These are phyloP conservation scores for Primulina eburnea DNA, from an alignment of 257 asterid species.

Conservation along the genomic window DNA sequence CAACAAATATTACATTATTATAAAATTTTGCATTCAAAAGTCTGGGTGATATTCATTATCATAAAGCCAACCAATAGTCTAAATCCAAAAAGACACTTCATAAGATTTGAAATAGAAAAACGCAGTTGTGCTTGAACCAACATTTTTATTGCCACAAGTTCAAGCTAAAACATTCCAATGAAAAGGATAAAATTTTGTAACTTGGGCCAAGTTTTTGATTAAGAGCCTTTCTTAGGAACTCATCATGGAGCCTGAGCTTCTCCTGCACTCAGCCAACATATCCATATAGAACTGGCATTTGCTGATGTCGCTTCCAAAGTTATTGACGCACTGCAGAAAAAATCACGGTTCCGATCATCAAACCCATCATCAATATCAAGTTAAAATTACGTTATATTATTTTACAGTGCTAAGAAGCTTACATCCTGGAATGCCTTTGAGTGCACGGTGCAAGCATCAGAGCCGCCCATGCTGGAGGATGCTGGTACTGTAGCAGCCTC, in stretches of 20 bases:
- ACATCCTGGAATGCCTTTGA: constrained; percentile 87
- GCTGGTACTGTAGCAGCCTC: constrained; percentile 52
- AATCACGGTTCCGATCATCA: constrained; percentile 23
- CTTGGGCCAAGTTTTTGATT: not conserved
- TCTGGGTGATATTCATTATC: not conserved
- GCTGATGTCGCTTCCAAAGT: constrained; percentile 65
- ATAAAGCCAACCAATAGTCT: not conserved
- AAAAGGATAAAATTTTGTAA: not conserved
- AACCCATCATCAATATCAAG: constrained; percentile 15
- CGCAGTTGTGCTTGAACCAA: not conserved
- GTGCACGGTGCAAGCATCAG: constrained; percentile 66
- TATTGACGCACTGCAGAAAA: constrained; percentile 63
- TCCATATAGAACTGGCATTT: constrained; percentile 90
- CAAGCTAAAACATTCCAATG: not conserved
- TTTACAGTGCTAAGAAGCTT: constrained; percentile 24
- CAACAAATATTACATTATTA: not conserved
- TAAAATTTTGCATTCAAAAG: no score
- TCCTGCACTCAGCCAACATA: constrained; percentile 72
- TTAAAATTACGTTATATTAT: no score
- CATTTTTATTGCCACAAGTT: not conserved
- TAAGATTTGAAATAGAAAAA: not conserved
- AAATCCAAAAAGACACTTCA: not conserved
- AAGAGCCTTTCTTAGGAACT: constrained; percentile 14
- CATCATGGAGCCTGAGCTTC: constrained; percentile 59
- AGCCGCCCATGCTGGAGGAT: constrained; percentile 41